These are phyloP conservation scores for Plasmodium gaboni DNA, from an alignment of 169 alveolate genomes.

Conservation along the genomic window DNA sequence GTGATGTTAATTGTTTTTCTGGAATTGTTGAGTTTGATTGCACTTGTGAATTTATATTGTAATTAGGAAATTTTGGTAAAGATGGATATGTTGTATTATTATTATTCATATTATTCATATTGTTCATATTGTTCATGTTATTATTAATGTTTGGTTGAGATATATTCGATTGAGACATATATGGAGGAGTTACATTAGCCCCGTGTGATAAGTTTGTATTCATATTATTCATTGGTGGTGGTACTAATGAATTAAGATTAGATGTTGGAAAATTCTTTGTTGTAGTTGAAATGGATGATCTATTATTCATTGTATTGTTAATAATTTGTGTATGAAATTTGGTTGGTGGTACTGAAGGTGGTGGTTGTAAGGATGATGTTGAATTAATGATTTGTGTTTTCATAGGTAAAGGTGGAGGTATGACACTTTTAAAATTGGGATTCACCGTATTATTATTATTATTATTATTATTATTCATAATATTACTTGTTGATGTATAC, in stretches of 20 bases:
- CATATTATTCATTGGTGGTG: conserved; percentile 16
- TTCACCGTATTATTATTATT: no score
- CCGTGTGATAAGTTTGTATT: neutral
- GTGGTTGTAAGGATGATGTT: neutral
- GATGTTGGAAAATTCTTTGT: neutral
- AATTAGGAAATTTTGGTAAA: conserved; percentile 12
- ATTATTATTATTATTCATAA: no score
- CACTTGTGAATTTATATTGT: neutral
- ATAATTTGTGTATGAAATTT: neutral
- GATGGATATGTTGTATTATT: conserved; percentile 2
- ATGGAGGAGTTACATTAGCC: neutral
- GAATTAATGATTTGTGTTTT: no score
- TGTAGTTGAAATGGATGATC: conserved; percentile 13
- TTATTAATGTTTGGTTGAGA: conserved; percentile 1
- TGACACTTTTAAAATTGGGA: no score
- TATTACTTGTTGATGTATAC: neutral
- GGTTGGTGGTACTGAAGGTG: neutral
- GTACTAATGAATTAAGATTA: neutral
- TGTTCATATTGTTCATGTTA: neutral
- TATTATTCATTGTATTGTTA: neutral
- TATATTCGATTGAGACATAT: neutral
- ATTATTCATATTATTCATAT: no score
- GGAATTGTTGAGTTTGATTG: neutral
- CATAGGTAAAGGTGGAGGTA: no score
- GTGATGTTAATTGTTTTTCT: conserved; percentile 4